Conservation (phyloP, 805 yeast genomes). For the Candida endomychidarum region DNA sequence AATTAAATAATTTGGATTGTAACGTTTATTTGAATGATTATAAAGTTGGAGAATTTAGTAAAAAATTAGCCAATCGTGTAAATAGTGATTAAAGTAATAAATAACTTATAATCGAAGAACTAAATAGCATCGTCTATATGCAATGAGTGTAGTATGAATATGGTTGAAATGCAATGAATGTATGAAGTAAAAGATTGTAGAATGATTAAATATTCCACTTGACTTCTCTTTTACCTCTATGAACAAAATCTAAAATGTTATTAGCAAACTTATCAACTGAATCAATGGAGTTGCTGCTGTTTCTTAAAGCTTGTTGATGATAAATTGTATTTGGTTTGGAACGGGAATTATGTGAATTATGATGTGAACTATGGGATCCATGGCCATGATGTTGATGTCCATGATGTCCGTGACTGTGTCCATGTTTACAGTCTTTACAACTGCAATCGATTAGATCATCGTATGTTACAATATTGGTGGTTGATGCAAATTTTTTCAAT, state of each 20-base stretch:
- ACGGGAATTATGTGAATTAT: neutral
- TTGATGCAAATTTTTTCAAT: neutral
- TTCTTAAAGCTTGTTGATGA: constrained; percentile 6
- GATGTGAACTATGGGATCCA: neutral
- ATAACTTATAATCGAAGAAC: neutral
- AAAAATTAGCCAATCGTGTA: constrained; percentile 10
- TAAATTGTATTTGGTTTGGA: constrained; percentile 1
- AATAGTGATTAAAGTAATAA: constrained; percentile 4
- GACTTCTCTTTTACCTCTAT: constrained; percentile 16
- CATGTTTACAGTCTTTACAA: constrained; percentile 4
- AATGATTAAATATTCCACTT: constrained; percentile 16
- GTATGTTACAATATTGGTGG: neutral
- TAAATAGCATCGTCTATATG: constrained; percentile 2
- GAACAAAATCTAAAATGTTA: constrained; percentile 17
- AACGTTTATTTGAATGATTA: constrained; percentile 16
- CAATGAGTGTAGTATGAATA: constrained; percentile 1
- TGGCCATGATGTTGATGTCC: constrained; percentile 1
- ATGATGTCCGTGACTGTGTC: neutral
- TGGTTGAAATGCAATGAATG: constrained; percentile 1
- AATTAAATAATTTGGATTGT: constrained; percentile 12
- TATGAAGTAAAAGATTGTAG: neutral
- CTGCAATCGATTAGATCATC: constrained; percentile 6
- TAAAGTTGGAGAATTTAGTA: constrained; percentile 9
- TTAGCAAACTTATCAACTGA: constrained; percentile 20
- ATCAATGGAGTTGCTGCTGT: constrained; percentile 14